Evolutionary conservation across 1,284 basidiomycete species (phyloP), one percentile per base, ranked within the genome.

Genomic region (Coriolopsis trogii): DNA sequence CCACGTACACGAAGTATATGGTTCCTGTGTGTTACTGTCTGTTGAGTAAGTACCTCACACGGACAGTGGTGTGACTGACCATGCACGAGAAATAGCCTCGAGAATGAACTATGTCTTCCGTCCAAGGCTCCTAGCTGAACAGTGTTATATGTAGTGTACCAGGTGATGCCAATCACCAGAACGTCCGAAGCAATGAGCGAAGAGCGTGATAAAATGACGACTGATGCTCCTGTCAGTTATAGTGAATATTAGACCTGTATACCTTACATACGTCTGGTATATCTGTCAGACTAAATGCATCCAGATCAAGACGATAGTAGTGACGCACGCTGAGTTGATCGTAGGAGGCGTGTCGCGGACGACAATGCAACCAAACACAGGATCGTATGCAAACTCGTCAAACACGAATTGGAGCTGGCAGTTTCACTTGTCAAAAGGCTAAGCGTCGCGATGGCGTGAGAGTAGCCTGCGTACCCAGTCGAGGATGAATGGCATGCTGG

Each of bases 1-100:
- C n/a, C n/a, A 30, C 45, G 15, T 18, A 49, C 47, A 49, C 26
- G n/a, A 49, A 49, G 29, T 49, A 49, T 23, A 49, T 30, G 3
- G 47, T 49, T 12, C 47, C 47, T 49, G 5, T 4, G 13, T 24
- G 5, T 3, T 13, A n/a, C 15, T 13, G 15, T 1, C 7, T 4
- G 2, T 16, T 36, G n/a, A 8, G n/a, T 4, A 6, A 8, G 25
- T 5, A 12, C 2, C 3, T 25, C 0, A 13, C 8, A 15, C 6
- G 4, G n/a, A 18, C 3, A 7, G 23, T 15, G 12, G 15, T 18
- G 44, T 12, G n/a, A 15, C n/a, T 42, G 34, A 30, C 41, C 34
- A 21, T 42, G 29, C 3, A 24, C 41, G 16, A 38, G 16, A 24
- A 38, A 28, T 21, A 38, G 6, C 13, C 9, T 42, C 3, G 26